Evolutionary conservation across 2,329 filamentous ascomycete species (phyloP), one percentile per base, ranked within the genome.

Genomic region (Ilyonectria sp.): DNA sequence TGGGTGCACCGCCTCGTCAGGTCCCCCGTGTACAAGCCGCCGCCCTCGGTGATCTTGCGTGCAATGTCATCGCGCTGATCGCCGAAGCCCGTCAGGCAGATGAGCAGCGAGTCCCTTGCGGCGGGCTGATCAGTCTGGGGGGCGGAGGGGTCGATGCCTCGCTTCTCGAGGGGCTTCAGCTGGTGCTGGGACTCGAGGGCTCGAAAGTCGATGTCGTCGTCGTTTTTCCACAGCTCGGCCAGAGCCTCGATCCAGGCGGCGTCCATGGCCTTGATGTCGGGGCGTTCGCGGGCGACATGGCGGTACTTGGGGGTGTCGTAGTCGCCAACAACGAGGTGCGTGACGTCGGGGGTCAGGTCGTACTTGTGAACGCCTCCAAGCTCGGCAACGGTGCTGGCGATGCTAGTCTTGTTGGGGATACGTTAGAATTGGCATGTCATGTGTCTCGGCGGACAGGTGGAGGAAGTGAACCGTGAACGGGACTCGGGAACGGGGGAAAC

Each of bases 311-410:
- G 90, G 1, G 95, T 98, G 78, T 95, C 90, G 76, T 94, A 93
- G 75, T 93, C 91, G 79, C 95, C 96, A 69, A 97, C 94, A 70
- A 99, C 89, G 53, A 99, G 90, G 83, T 99, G 96, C 6, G 96
- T 98, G 54, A 97, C 94, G 79, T 98, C 94, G 63, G 93, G 93
- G n/a, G 95, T 98, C 50, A 99, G 89, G 80, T 99, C 95, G 80
- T 94, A 92, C 75, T 93, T 94, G 86, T 97, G 93, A 67, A 88
- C 82, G 57, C 95, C 96, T 71, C 96, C 96, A 85, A 99, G 94
- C 78, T 97, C 90, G 70, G 86, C 82, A 19, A 93, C 93, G 68
- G 90, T 89, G 55, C 86, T 81, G 17, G 88, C 89, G 55, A 94
- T 86, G 60, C 89, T 84, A 49, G 82, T 82, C 86, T 88, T 50